Evolutionary conservation across 2,329 filamentous ascomycete genomes (phyloP), one percentile per base, ranked within the genome.

Genomic region (Colletotrichum orbiculare): DNA sequence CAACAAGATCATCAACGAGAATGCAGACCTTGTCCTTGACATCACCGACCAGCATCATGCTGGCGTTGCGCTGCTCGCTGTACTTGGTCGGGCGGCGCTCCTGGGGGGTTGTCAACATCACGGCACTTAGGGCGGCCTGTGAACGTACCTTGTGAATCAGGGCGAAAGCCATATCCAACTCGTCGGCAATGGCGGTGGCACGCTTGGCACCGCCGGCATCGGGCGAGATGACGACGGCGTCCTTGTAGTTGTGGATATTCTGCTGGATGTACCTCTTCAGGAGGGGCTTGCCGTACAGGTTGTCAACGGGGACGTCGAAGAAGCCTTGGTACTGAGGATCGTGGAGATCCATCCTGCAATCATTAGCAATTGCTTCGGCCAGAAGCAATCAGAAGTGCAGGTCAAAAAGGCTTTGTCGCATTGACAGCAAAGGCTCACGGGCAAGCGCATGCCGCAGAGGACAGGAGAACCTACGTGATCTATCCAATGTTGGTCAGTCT

Each of bases 251-350:
- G 53, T 92, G 90, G 66, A 97, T 96, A 72, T 93, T 88, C 74
- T 91, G 89, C 75, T 94, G 90, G 71, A 91, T 90, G 74, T 90
- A 91, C 67, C 85, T 85, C 74, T 90, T 88, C 58, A 91, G 82
- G 54, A 94, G 81, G 54, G 91, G 90, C 71, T 92, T 89, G 61
- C 90, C 95, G 80, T 98, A 98, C 15, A 99, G 85, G 77, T 99
- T 99, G 81, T 99, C 96, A 61, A 99, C 96, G 2, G 96, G 96
- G 64, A 98, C 97, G 75, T 99, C 95, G 75, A 99, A 98, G 84
- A 97, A 99, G 58, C 96, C 96, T 79, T 99, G 96, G 75, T 98
- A 98, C 79, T 99, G 94, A 46, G 93, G 92, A 77, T 97, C 95
- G 76, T 96, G 93, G 56, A 99, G 86, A 75, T 99, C 96, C 92